A percentile compares a stretch with the other conserved stretches of the same genome.
phyloP scores from a whole-genome alignment of 2,329 filamentous ascomycete genomes.

The Cordyceps fumosorosea region DNA sequence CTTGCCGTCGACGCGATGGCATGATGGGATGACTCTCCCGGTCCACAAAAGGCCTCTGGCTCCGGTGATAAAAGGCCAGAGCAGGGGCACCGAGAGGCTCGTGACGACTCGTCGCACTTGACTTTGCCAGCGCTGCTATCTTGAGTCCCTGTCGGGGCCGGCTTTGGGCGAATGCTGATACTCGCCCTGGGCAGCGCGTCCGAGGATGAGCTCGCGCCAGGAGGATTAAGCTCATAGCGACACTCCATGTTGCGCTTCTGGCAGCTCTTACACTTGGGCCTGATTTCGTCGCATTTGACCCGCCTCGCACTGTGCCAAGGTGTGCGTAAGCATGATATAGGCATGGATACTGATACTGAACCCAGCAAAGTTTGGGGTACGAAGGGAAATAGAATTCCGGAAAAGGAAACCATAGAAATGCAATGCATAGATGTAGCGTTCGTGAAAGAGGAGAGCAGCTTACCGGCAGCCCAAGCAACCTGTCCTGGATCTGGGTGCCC shows the following conservation, averaged over 20 bases:
- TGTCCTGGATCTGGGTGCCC: background rate
- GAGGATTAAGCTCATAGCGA: background rate
- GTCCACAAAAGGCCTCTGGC: background rate
- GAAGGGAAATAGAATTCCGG: background rate
- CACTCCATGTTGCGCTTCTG: background rate
- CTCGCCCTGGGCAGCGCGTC: background rate
- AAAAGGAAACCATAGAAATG: background rate
- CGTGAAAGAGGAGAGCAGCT: background rate
- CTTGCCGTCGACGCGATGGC: background rate
- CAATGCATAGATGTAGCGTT: background rate
- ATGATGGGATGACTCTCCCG: background rate
- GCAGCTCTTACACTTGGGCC: background rate
- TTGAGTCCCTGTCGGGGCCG: background rate
- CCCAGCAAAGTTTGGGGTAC: background rate
- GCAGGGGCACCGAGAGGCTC: background rate
- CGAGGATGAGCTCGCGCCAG: background rate
- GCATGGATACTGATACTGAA: background rate
- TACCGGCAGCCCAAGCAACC: background rate
- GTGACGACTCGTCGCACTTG: background rate
- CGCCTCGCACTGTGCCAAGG: background rate
- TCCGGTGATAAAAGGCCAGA: background rate
- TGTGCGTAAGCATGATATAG: background rate
- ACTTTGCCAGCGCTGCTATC: background rate
- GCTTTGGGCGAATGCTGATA: background rate
- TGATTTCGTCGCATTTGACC: background rate